Base-by-base conservation (phyloP, 176 grass and related monocot genomes). In the Coix lacrymajobi region DNA sequence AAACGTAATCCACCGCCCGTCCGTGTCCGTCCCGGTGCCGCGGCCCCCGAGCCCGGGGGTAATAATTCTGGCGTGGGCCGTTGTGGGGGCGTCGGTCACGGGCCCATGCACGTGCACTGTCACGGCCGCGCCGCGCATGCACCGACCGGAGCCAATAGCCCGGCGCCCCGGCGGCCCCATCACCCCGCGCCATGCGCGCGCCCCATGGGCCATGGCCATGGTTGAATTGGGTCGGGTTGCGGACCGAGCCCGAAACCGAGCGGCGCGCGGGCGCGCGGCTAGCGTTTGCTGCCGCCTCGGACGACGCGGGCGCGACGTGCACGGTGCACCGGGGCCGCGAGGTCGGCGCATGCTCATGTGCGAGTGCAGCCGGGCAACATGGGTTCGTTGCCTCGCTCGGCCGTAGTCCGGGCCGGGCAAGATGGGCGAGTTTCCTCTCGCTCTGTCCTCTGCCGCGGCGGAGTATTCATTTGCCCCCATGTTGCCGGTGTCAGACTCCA, bases 51-150 rank as follows among this genome's bases (percentile, higher is more conserved):
- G 22, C 31, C 7, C 12, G n/a, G 1, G 40, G 54, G 33, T 49
- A 71, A 72, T 79, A 63, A 73, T 80, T 71, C 66, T 17, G 32
- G 32, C 11, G 16, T 7, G 30, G 22, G 32, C 25, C 38, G 32
- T 20, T 5, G n/a, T 6, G 14, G 4, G 73, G 74, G 33, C 74
- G n/a, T 7, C 6, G 73, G 22, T 1, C 11, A 66, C 41, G 77
- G 68, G 56, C 63, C 79, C 73, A 77, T 20, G 73, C 80, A 88
- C 74, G 73, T 77, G 66, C 63, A 34, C 71, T 76, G 52, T 71
- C 54, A 29, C 52, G 29, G 15, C 28, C 79, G 24, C 62, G 33
- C 37, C 78, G 85, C 37, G 76, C 76, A 45, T 33, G 64, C 54
- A 71, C 73, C 73, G 79, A 52, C 63, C 8, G 86, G 40, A 78